A percentile compares a stretch with the other conserved stretches of the same genome.
phyloP scores from a whole-genome alignment of 306 rosid species.

The Quercus aquifolioides region DNA sequence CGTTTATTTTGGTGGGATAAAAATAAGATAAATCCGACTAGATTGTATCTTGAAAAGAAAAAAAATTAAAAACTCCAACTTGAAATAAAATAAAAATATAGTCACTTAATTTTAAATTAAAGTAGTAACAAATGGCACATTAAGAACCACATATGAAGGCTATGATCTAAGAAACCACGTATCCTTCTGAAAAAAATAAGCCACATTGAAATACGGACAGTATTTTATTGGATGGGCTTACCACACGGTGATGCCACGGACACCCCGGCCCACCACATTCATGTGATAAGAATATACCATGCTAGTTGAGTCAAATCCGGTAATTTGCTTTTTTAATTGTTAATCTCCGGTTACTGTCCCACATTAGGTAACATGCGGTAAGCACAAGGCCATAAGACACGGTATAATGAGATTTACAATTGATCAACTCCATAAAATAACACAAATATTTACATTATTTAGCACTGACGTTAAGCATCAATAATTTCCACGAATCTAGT shows the following conservation, averaged over 20 bases:
- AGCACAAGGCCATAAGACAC: slow-evolving; percentile 16
- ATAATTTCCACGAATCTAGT: neutral
- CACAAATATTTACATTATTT: neutral
- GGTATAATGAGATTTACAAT: slow-evolving; percentile 13
- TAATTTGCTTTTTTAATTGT: neutral
- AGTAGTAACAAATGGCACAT: no score
- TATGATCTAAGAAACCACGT: no score
- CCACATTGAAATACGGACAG: no score
- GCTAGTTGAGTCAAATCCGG: neutral
- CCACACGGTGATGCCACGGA: neutral
- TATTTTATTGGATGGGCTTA: no score
- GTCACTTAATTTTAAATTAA: no score
- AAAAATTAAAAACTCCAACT: no score
- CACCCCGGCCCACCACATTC: neutral
- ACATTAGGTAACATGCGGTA: neutral
- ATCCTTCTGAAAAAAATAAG: no score
- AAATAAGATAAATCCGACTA: no score
- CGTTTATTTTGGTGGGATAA: no score
- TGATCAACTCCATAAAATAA: slow-evolving; percentile 4
- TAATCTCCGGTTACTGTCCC: neutral
- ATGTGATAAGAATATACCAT: neutral
- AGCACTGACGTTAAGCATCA: neutral
- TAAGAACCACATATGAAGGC: no score
- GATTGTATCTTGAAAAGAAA: no score
- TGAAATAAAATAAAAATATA: no score